These are phyloP conservation scores for Pseudevernia furfuracea DNA, from an alignment of 495 filamentous ascomycete species.

Conservation along the genomic window DNA sequence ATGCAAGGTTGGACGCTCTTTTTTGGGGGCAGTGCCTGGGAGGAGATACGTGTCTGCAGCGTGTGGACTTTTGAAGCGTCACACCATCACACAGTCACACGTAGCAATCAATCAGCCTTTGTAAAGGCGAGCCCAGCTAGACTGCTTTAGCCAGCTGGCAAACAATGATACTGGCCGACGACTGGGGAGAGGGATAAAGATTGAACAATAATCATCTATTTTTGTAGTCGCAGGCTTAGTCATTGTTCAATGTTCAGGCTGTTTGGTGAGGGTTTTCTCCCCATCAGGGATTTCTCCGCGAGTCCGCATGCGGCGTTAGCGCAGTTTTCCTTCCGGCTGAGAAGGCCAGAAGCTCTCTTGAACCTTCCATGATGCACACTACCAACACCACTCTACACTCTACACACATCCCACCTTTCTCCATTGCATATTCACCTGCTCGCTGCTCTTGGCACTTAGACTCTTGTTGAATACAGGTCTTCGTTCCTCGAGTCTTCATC, in stretches of 20 bases:
- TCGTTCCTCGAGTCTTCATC: background rate
- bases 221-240: constrained; percentile 1
- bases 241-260: too few species aligned
- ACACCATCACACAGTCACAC: too few species aligned
- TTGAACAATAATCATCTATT: background rate
- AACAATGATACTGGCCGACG: background rate
- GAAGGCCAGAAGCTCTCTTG: constrained; percentile 3
- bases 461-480: constrained; percentile 7
- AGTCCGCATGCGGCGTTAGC: background rate
- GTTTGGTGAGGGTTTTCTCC: constrained; percentile 7
- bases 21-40: background rate
- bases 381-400: background rate
- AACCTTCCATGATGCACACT: constrained; percentile 18
- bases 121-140: background rate
- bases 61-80: background rate
- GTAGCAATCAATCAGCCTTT: background rate
- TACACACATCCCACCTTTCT: background rate
- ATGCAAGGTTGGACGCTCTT: background rate
- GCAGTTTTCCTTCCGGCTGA: background rate
- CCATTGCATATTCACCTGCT: constrained; percentile 1
- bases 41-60: background rate
- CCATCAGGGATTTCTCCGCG: background rate
- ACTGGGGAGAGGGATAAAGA: background rate
- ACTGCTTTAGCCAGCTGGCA: background rate
- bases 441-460: constrained; percentile 12